Percentiles rank a stretch among this genome's conserved stretches.
These are phyloP conservation scores for Puccinia novopanici DNA, from an alignment of 1,284 basidiomycete species.

Conservation along the genomic window DNA sequence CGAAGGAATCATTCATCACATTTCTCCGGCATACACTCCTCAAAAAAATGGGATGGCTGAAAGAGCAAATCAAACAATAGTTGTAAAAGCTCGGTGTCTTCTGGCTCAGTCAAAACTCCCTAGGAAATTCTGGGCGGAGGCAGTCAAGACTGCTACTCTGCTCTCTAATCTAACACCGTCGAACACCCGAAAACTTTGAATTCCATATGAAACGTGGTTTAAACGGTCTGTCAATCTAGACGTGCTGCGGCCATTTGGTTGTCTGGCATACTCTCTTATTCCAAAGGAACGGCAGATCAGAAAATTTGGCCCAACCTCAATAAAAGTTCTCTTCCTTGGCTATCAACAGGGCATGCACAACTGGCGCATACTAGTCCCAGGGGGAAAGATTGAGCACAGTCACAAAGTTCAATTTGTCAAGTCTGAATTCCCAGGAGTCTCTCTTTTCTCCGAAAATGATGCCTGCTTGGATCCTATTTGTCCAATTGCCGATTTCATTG, in stretches of 20 bases:
- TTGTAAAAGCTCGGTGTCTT: too few relatives aligned
- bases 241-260: slow-evolving; percentile 21
- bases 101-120: neutral
- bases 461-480: too few relatives aligned
- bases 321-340: neutral
- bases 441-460: neutral
- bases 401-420: slow-evolving; percentile 28
- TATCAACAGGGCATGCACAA: slow-evolving; percentile 16
- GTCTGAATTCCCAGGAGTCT: slow-evolving; percentile 8
- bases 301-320: slow-evolving; percentile 17
- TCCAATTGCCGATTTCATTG: too few relatives aligned
- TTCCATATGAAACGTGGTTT: slow-evolving; percentile 15
- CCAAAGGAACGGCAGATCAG: neutral
- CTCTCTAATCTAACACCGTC: slow-evolving; percentile 12
- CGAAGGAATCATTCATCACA: too few relatives aligned
- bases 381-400: neutral
- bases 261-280: slow-evolving; percentile 14
- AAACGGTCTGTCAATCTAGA: too few relatives aligned
- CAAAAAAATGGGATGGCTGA: too few relatives aligned
- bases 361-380: neutral
- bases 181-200: neutral
- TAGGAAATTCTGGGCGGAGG: slow-evolving; percentile 16
- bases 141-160: slow-evolving; percentile 4
- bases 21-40: too few relatives aligned
- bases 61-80: neutral